A percentile compares a stretch with the other conserved stretches of the same genome.
Conservation (phyloP, 1,139 yeast species). For the Blastobotrys malaysiensis region DNA sequence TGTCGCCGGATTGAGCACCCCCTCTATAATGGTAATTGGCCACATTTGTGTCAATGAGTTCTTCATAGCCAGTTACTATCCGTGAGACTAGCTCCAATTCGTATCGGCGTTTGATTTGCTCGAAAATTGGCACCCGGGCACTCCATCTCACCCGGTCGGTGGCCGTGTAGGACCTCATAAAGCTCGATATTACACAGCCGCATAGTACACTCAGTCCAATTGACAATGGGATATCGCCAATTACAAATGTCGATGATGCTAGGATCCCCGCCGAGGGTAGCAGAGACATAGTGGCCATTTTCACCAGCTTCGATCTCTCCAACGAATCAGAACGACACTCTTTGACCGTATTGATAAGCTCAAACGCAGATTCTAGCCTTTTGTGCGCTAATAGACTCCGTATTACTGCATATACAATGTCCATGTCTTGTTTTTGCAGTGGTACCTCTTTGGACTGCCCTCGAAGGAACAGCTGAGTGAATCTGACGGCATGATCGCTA, state of each 20-base stretch:
- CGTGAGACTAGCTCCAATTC: slow-evolving; percentile 18
- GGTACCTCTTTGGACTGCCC: neutral
- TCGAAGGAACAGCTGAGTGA: neutral
- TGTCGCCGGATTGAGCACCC: neutral
- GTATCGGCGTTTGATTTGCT: slow-evolving; percentile 10
- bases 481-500: neutral
- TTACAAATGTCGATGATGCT: neutral
- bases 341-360: neutral
- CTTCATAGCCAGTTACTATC: slow-evolving; percentile 19
- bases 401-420: neutral
- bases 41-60: slow-evolving; percentile 17
- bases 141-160: slow-evolving; percentile 10
- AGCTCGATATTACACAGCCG: neutral
- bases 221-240: neutral
- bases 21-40: slow-evolving; percentile 17
- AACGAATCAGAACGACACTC: neutral
- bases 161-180: neutral
- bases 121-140: neutral
- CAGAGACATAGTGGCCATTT: neutral
- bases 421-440: neutral
- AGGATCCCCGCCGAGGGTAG: neutral
- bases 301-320: neutral
- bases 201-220: neutral
- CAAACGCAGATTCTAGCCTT: neutral
- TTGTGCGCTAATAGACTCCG: neutral